Base-by-base conservation (phyloP, 2,329 filamentous ascomycete species). In the Aspergillus sp. region DNA sequence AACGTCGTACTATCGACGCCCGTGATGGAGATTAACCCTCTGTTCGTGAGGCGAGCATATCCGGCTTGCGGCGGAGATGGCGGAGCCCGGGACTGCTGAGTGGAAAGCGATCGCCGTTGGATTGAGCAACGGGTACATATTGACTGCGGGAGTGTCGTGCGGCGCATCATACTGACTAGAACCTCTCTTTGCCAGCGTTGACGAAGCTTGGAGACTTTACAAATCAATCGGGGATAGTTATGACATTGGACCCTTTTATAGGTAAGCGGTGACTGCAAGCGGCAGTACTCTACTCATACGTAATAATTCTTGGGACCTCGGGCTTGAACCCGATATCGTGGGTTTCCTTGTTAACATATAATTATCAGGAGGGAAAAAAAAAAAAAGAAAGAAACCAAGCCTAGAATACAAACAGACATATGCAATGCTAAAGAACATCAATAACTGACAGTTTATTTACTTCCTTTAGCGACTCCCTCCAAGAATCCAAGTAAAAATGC, bases 1-100 rank as follows among this genome's bases (percentile, higher is more conserved):
- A 93, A 98, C 64, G 89, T 88, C 47, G 89, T 83, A 32, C 91
- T 87, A 68, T 97, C 93, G 3, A 81, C 81, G 3, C 95, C 95
- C 15, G 87, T 84, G 61, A 98, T 79, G 41, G 88, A 88, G 64
- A 99, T 87, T 44, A 98, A 82, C 52, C 86, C 85, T 49, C 95
- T 89, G 63, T 88, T 88, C n/a, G 84, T 77, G 61, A 98, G 75
- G 44, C 68, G 70, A 57, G 80, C 75, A 65, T 80, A 78, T 53
- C 81, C 81, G 22, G 79, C 71, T 39, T 70, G 48, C 17, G 76
- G 77, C 32, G 75, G 74, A 26, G 63, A 39, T 20, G 74, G 70
- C 15, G 74, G 72, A 24, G 58, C 41, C 41, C 51, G 57, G 7
- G 53, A 34, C 26, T 58, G 61, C 20, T 53, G 44, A 20, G 64